Evolutionary conservation across 2,329 filamentous ascomycete species (phyloP).

Genomic region (Blumeria graminis): DNA sequence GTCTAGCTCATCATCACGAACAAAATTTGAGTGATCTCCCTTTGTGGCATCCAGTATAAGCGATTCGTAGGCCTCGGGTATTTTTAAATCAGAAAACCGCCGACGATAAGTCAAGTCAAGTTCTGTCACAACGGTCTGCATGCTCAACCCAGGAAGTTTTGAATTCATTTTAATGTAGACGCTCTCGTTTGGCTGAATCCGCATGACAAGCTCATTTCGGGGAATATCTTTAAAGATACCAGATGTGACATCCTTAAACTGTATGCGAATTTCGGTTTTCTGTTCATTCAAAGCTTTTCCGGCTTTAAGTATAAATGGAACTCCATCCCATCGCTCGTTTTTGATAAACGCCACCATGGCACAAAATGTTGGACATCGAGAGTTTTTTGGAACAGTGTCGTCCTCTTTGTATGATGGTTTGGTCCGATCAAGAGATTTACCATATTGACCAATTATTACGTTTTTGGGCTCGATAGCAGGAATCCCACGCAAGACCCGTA

Average conservation of each 20-base stretch:
- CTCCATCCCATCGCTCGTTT: slow-evolving; percentile 98
- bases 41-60: slow-evolving; percentile 93
- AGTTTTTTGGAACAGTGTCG: slow-evolving; percentile 91
- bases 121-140: slow-evolving; percentile 98
- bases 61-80: slow-evolving; percentile 96
- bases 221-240: slow-evolving; percentile 99
- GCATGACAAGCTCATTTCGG: slow-evolving; percentile 95
- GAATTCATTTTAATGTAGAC: slow-evolving; percentile 99
- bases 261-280: slow-evolving; percentile 96
- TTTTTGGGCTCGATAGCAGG: slow-evolving; percentile 95
- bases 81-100: slow-evolving; percentile 97
- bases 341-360: slow-evolving; percentile 96
- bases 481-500: slow-evolving; percentile 82
- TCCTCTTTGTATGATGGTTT: slow-evolving; percentile 98
- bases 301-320: slow-evolving; percentile 98
- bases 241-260: slow-evolving; percentile 98
- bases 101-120: slow-evolving; percentile 94
- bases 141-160: slow-evolving; percentile 90
- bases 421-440: slow-evolving; percentile 80
- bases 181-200: slow-evolving; percentile 96
- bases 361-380: slow-evolving; percentile 92
- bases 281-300: slow-evolving; percentile 98
- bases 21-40: slow-evolving; percentile 98
- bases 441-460: slow-evolving; percentile 97
- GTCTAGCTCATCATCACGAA: slow-evolving; percentile 87